Evolutionary conservation across 2,329 filamentous ascomycete genomes (phyloP).

Genomic region (Arthrobotrys sphaeroides): DNA sequence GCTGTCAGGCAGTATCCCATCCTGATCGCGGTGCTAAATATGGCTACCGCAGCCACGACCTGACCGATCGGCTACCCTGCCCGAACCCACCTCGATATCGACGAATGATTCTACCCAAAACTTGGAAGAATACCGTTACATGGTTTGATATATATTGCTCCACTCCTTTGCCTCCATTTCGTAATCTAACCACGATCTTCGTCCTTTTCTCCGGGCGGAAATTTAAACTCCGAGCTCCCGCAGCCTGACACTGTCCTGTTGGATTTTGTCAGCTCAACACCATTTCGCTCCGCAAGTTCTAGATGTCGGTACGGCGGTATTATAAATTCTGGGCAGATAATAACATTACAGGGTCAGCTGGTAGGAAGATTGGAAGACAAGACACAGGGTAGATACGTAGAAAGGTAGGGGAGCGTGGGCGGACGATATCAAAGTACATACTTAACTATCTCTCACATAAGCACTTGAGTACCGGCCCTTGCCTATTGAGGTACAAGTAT

Average conservation of each 20-base stretch:
- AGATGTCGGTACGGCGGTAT: too few relatives aligned
- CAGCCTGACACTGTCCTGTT: background rate
- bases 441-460: too few relatives aligned
- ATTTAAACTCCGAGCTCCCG: background rate
- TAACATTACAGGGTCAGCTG: too few relatives aligned
- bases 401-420: too few relatives aligned
- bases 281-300: too few relatives aligned
- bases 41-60: conserved; percentile 8
- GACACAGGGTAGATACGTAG: too few relatives aligned
- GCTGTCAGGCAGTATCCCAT: too few relatives aligned
- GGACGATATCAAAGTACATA: too few relatives aligned
- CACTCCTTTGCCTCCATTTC: background rate
- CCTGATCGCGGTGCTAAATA: background rate
- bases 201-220: conserved; percentile 4
- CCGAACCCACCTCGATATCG: background rate
- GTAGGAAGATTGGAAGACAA: too few relatives aligned
- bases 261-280: background rate
- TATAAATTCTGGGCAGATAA: too few relatives aligned
- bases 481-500: too few relatives aligned
- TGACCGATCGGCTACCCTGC: background rate
- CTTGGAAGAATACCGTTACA: conserved; percentile 6
- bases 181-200: conserved; percentile 3
- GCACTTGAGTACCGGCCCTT: too few relatives aligned
- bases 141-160: conserved; percentile 16
- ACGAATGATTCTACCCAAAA: background rate